A percentile compares a stretch with the other conserved stretches of the same genome.
Evolutionary conservation across 2,329 filamentous ascomycete genomes (phyloP).

Genomic region (Nigrospora oryzae): DNA sequence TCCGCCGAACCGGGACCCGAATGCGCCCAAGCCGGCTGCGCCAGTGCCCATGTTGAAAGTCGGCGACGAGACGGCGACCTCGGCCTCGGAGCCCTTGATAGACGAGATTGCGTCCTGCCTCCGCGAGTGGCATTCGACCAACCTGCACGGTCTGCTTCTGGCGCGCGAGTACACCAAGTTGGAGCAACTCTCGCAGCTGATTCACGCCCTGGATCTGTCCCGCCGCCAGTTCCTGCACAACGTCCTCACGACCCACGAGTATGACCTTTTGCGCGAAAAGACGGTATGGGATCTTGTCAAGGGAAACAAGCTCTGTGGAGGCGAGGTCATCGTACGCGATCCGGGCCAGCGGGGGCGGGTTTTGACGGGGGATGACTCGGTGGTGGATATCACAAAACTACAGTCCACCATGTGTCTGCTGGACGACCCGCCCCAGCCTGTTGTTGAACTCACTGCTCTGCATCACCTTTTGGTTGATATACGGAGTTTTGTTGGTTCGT

Average conservation of each 20-base stretch:
- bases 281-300: slow-evolving; percentile 93
- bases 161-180: slow-evolving; percentile 72
- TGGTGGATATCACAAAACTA: slow-evolving; percentile 80
- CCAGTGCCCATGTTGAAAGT: slow-evolving; percentile 97
- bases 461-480: slow-evolving; percentile 81
- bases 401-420: slow-evolving; percentile 96
- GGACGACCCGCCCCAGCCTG: slow-evolving; percentile 65
- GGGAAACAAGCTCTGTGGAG: slow-evolving; percentile 89
- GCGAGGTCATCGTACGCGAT: slow-evolving; percentile 91
- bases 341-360: slow-evolving; percentile 75
- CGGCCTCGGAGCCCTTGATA: slow-evolving; percentile 78
- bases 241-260: slow-evolving; percentile 81
- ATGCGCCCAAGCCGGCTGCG: slow-evolving; percentile 70
- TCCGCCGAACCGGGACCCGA: slow-evolving; percentile 44
- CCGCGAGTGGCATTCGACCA: slow-evolving; percentile 96
- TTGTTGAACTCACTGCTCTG: slow-evolving; percentile 60
- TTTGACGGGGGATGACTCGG: slow-evolving; percentile 85
- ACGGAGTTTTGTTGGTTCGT: slow-evolving; percentile 69
- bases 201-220: slow-evolving; percentile 75
- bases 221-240: slow-evolving; percentile 89
- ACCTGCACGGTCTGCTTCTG: slow-evolving; percentile 84
- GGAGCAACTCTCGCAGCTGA: slow-evolving; percentile 72
- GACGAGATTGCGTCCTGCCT: slow-evolving; percentile 97
- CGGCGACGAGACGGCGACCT: slow-evolving; percentile 92
- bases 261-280: slow-evolving; percentile 70